Base-by-base conservation (phyloP, 2,329 filamentous ascomycete genomes). In the Verticillium nonalfalfae region DNA sequence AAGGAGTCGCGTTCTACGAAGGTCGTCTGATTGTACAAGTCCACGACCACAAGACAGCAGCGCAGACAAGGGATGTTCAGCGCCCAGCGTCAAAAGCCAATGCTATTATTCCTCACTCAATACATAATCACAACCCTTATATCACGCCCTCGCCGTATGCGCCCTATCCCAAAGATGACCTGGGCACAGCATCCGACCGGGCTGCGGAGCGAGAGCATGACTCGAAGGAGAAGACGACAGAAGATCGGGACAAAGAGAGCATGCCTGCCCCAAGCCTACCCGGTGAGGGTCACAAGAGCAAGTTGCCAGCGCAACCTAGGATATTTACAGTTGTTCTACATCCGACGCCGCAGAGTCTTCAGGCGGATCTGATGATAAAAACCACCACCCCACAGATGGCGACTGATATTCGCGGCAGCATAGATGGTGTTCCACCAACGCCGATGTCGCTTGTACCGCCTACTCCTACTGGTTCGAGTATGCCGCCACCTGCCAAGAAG, bases 1-100 rank as follows among this genome's bases (percentile, higher is more conserved):
- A 81, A 18, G 86, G 87, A 21, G 89, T 97, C 14, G 82, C 83
- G 10, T 98, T 97, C 72, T 99, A 98, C 72, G 93, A 98, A 74
- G 93, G 90, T 36, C 97, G 94, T 71, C 83, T 99, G 61, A 98
- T 99, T 67, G 93, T 99, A 39, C 89, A 96, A 73, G 80, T 98
- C n/a, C 85, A 96, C 69, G 91, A 98, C 72, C 91, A 97, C 77
- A 91, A 90, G 69, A 86, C 89, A 0, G 79, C 79, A 52, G 81
- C 82, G 56, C 81, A 83, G 64, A 78, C 82, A 67, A 87, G 91
- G 70, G 86, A 84, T 66, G 80, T 79, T 68, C 82, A 79, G 58
- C 80, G 78, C 78, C 33, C 74, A 3, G 67, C 71, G 7, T 79
- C 85, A 1, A 79, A 83, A 21, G 84, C 85, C 39, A 87, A 81